Conservation (phyloP, 179 eudicot genomes). For the Silene noctiflora region DNA sequence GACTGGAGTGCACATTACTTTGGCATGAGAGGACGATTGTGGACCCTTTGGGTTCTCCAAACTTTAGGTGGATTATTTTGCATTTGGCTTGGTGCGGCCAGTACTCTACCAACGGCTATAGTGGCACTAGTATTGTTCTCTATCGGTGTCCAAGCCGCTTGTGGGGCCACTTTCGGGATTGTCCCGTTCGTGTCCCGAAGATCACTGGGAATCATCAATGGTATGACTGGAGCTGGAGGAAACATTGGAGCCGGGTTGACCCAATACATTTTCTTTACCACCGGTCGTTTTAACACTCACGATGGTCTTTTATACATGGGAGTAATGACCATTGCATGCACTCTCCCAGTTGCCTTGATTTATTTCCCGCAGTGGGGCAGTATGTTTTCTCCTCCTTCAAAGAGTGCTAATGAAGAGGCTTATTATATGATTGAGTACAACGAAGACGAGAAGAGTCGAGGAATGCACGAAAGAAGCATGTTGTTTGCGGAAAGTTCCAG, state of each 20-base stretch:
- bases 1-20: slow-evolving; percentile 6
- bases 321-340: slow-evolving; percentile 5
- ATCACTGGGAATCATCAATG: not conserved
- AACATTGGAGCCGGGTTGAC: slow-evolving; percentile 10
- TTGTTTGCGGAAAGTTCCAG: slow-evolving; percentile 36
- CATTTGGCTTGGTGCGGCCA: slow-evolving; percentile 5
- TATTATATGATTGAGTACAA: slow-evolving; percentile 34
- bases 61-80: not conserved
- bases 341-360: not conserved
- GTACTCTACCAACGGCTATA: not conserved
- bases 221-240: slow-evolving; percentile 12
- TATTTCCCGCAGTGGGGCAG: slow-evolving; percentile 15
- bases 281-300: not conserved
- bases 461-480: slow-evolving; percentile 35
- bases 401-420: slow-evolving; percentile 25
- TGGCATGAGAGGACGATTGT: slow-evolving; percentile 12
- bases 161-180: slow-evolving; percentile 9
- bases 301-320: slow-evolving; percentile 16
- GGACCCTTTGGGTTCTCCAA: slow-evolving; percentile 9
- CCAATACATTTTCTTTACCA: not conserved
- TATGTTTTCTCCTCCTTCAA: slow-evolving; percentile 22
- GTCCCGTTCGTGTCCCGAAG: slow-evolving; percentile 10
- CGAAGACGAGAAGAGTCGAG: slow-evolving; percentile 31
- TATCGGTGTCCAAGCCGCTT: not conserved
- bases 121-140: not conserved